phyloP scores from a whole-genome alignment of 371 early-diverging fungal species.

The Choanephora cucurbitarum region DNA sequence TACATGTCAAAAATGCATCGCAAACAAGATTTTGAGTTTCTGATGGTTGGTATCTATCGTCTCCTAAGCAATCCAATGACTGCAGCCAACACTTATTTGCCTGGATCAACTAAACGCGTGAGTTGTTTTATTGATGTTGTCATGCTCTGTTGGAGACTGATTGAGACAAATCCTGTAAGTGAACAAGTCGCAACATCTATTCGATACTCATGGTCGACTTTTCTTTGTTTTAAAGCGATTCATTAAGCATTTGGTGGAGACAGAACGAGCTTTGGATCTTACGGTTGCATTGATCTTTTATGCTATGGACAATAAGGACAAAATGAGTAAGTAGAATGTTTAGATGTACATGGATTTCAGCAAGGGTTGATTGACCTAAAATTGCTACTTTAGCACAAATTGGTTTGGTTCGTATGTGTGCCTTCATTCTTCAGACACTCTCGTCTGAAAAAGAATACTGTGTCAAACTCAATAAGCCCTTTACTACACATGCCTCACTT shows the following conservation, averaged over 20 bases:
- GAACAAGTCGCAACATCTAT: not conserved
- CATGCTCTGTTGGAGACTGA: conserved; percentile 83
- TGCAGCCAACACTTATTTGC: conserved; percentile 75
- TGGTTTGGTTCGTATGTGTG: conserved; percentile 79
- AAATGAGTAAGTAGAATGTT: conserved; percentile 54
- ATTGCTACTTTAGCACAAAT: conserved; percentile 65
- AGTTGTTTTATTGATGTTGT: conserved; percentile 72
- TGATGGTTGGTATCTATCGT: conserved; percentile 73
- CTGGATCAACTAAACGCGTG: conserved; percentile 76
- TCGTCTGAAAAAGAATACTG: conserved; percentile 81
- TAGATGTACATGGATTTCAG: not conserved
- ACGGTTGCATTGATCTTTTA: conserved; percentile 67
- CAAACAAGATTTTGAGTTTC: conserved; percentile 75
- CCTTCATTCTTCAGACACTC: conserved; percentile 80
- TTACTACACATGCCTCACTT: conserved; percentile 66
- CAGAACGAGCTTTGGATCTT: conserved; percentile 67
- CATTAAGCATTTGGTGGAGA: conserved; percentile 67
- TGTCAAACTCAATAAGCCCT: conserved; percentile 73
- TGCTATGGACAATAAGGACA: conserved; percentile 60
- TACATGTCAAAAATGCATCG: conserved; percentile 80
- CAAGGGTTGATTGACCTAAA: not conserved
- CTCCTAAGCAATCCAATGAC: conserved; percentile 81
- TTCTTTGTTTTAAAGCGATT: conserved; percentile 52
- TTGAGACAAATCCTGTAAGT: conserved; percentile 75
- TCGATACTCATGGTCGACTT: not conserved